A percentile compares a stretch with the other conserved stretches of the same genome.
These are phyloP conservation scores for Aureobasidium mangrovei DNA, from an alignment of 2,329 filamentous ascomycete genomes.

Conservation along the genomic window DNA sequence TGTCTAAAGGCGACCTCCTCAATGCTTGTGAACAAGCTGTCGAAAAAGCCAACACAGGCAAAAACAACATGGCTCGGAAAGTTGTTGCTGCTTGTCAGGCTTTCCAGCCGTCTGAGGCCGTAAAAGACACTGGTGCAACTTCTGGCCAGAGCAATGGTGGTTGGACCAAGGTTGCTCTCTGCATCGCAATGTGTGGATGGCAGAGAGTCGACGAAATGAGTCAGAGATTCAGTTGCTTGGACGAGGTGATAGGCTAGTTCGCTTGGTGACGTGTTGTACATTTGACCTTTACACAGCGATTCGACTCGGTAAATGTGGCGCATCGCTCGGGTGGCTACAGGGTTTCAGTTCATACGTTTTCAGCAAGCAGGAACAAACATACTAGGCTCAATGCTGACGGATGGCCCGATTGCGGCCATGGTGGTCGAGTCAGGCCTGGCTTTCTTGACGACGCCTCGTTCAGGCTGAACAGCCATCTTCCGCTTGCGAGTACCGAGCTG, in stretches of 20 bases:
- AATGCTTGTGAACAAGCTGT: conserved; percentile 1
- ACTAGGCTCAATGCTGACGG: not conserved
- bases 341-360: not conserved
- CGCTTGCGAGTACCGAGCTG: not conserved
- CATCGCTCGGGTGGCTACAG: conserved; percentile 17
- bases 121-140: conserved; percentile 32
- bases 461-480: not conserved
- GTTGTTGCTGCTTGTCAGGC: not conserved
- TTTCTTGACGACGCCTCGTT: not conserved
- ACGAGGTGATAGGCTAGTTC: conserved; percentile 23
- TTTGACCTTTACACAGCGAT: conserved; percentile 18
- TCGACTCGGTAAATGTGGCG: conserved; percentile 24
- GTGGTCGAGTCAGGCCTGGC: not conserved
- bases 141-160: conserved; percentile 23
- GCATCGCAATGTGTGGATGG: conserved; percentile 15
- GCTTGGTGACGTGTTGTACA: conserved; percentile 16
- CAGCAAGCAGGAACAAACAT: too few relatives aligned
- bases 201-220: conserved; percentile 19
- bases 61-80: conserved; percentile 1
- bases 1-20: conserved; percentile 20
- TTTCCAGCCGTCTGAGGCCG: conserved; percentile 22
- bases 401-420: not conserved
- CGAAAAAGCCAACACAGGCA: conserved; percentile 17
- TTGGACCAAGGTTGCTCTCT: conserved; percentile 1
- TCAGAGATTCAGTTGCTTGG: conserved; percentile 18